Conservation (phyloP, 2,329 filamentous ascomycete genomes). For the Cercospora janseana region DNA sequence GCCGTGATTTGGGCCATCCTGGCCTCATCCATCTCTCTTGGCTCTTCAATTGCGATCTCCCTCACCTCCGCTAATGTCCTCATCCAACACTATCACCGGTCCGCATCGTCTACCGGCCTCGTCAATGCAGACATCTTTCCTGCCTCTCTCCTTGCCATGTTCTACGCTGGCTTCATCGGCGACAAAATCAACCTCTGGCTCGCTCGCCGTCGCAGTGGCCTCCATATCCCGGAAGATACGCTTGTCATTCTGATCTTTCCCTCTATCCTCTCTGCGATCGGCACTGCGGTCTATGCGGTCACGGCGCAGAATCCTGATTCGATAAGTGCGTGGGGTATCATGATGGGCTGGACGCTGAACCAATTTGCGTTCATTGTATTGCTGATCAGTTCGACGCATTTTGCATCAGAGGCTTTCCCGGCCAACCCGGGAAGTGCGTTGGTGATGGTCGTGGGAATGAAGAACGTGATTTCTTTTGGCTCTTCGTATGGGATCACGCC, state of each 20-base stretch:
- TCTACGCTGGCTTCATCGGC: conserved; percentile 30
- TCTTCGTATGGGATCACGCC: conserved; percentile 37
- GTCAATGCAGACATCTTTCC: conserved; percentile 31
- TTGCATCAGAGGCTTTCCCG: conserved; percentile 33
- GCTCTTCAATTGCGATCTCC: conserved; percentile 41
- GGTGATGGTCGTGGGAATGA: conserved; percentile 38
- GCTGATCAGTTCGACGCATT: conserved; percentile 36
- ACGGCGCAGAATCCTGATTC: conserved; percentile 30
- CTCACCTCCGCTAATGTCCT: conserved; percentile 43
- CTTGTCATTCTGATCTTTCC: conserved; percentile 38
- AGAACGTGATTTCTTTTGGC: conserved; percentile 40
- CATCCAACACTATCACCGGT: conserved; percentile 38
- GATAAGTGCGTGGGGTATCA: conserved; percentile 27
- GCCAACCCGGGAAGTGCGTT: conserved; percentile 37
- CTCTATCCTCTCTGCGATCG: conserved; percentile 34
- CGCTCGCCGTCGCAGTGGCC: conserved; percentile 37
- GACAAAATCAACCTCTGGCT: conserved; percentile 33
- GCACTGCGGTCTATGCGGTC: conserved; percentile 37
- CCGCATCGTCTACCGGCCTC: conserved; percentile 27
- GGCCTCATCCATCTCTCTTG: conserved; percentile 41
- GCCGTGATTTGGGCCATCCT: conserved; percentile 43
- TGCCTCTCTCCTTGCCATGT: conserved; percentile 28
- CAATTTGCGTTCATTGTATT: conserved; percentile 31
- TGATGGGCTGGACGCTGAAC: conserved; percentile 35
- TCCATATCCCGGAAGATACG: conserved; percentile 40